These are phyloP conservation scores for Ustilago cynodontis DNA, from an alignment of 1,284 basidiomycete species.

Conservation along the genomic window DNA sequence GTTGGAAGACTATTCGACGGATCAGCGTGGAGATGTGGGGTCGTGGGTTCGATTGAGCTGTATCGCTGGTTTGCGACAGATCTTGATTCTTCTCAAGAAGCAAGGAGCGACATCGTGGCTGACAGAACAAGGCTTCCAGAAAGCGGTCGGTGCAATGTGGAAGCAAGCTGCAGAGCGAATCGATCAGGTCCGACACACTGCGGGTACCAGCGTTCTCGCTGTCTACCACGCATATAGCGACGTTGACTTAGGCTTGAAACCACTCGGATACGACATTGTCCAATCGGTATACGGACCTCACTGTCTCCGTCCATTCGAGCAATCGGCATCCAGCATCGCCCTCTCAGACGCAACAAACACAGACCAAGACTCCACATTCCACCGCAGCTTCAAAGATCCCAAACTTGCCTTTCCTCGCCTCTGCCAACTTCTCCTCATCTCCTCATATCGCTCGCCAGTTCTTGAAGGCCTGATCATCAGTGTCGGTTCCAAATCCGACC, in stretches of 20 bases:
- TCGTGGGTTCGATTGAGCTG: constrained; percentile 91
- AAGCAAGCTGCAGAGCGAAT: constrained; percentile 92
- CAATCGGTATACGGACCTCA: constrained; percentile 9
- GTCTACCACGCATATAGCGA: constrained; percentile 22
- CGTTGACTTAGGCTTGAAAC: background rate
- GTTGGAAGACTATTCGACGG: constrained; percentile 88
- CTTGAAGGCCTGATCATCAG: constrained; percentile 44
- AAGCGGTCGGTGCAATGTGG: constrained; percentile 75
- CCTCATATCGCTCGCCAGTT: constrained; percentile 18
- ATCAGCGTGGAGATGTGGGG: constrained; percentile 96
- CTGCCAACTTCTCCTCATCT: constrained; percentile 28
- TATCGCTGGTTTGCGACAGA: constrained; percentile 76
- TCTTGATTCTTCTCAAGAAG: constrained; percentile 72
- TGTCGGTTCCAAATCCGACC: constrained; percentile 51
- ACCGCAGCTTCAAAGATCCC: constrained; percentile 34
- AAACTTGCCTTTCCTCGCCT: constrained; percentile 23
- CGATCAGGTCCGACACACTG: constrained; percentile 85
- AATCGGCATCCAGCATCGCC: background rate
- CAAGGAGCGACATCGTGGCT: constrained; percentile 7
- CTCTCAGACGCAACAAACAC: background rate
- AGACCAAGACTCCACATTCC: background rate
- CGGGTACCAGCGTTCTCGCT: constrained; percentile 73
- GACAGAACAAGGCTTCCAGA: constrained; percentile 24
- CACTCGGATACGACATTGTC: constrained; percentile 28
- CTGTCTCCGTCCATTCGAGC: background rate